These are phyloP conservation scores for Leccinum variabile DNA, from an alignment of 1,284 basidiomycete genomes.

Conservation along the genomic window DNA sequence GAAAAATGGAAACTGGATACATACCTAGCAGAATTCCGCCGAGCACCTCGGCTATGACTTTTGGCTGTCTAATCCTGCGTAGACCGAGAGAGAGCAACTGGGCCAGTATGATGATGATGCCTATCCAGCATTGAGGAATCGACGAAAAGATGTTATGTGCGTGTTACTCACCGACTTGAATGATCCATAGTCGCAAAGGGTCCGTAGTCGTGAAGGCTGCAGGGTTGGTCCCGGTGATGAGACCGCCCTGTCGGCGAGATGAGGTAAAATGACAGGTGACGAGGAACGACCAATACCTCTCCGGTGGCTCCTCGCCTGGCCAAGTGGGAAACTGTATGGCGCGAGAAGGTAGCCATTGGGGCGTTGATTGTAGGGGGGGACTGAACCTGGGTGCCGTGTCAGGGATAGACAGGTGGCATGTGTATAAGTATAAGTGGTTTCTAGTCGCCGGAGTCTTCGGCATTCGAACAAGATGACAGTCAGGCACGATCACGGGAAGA, in stretches of 20 bases:
- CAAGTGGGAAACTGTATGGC: background rate
- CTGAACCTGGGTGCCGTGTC: background rate
- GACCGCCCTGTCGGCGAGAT: slow-evolving; percentile 42
- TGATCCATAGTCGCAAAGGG: slow-evolving; percentile 71
- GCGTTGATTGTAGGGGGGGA: background rate
- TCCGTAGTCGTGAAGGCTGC: slow-evolving; percentile 50
- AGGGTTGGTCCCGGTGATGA: slow-evolving; percentile 55
- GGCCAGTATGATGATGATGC: slow-evolving; percentile 63
- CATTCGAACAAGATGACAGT: background rate
- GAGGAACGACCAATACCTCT: slow-evolving; percentile 9
- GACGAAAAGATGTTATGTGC: background rate
- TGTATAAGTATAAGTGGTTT: background rate
- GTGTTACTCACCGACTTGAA: slow-evolving; percentile 54
- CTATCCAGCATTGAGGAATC: slow-evolving; percentile 25
- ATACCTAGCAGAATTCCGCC: slow-evolving; percentile 65
- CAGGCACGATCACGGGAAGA: background rate
- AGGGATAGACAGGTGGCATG: background rate
- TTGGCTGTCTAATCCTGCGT: slow-evolving; percentile 62
- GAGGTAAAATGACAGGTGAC: slow-evolving; percentile 1
- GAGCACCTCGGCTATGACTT: slow-evolving; percentile 75
- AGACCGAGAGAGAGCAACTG: slow-evolving; percentile 60
- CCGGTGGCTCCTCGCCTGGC: slow-evolving; percentile 24
- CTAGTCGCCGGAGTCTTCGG: background rate
- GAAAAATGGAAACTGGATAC: slow-evolving; percentile 23
- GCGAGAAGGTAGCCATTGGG: slow-evolving; percentile 14